These are phyloP conservation scores for Ogataea angusta DNA, from an alignment of 805 yeast genomes.

Conservation along the genomic window DNA sequence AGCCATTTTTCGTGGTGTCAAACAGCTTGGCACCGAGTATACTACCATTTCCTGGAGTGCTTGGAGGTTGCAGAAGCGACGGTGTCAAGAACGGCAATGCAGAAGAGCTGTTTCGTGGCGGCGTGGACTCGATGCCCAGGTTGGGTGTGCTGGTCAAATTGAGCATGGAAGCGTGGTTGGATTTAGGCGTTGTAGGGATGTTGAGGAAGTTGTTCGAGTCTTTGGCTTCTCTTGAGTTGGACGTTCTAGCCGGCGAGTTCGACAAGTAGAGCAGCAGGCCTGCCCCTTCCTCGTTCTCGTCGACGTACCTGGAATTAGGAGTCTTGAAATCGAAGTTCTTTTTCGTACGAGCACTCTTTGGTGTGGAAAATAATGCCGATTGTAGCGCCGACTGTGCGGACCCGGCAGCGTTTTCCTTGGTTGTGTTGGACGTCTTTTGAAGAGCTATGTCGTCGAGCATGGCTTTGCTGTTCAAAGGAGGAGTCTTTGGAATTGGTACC, in stretches of 20 bases:
- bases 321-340: slow-evolving; percentile 28
- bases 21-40: slow-evolving; percentile 12
- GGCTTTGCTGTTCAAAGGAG: slow-evolving; percentile 25
- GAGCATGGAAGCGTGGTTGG: slow-evolving; percentile 15
- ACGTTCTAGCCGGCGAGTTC: slow-evolving; percentile 57
- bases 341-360: slow-evolving; percentile 22
- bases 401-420: slow-evolving; percentile 13
- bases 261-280: slow-evolving; percentile 78
- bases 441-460: slow-evolving; percentile 19
- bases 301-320: slow-evolving; percentile 26
- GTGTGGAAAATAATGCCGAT: slow-evolving; percentile 31
- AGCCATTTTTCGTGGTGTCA: slow-evolving; percentile 23
- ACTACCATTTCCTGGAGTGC: slow-evolving; percentile 15
- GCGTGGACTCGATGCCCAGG: slow-evolving; percentile 26
- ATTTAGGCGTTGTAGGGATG: slow-evolving; percentile 32
- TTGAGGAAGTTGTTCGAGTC: slow-evolving; percentile 16
- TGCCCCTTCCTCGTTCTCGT: slow-evolving; percentile 62
- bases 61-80: slow-evolving; percentile 19
- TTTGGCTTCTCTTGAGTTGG: slow-evolving; percentile 32
- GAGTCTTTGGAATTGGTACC: slow-evolving; percentile 30
- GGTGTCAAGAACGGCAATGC: slow-evolving; percentile 24
- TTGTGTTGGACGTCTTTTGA: slow-evolving; percentile 19
- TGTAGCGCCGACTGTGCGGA: slow-evolving; percentile 24
- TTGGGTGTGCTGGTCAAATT: slow-evolving; percentile 21
- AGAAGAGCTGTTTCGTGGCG: slow-evolving; percentile 22